A percentile compares a stretch with the other conserved stretches of the same genome.
Evolutionary conservation across 202 grass and related monocot genomes (phyloP).

Genomic region (Carex sylvatica): DNA sequence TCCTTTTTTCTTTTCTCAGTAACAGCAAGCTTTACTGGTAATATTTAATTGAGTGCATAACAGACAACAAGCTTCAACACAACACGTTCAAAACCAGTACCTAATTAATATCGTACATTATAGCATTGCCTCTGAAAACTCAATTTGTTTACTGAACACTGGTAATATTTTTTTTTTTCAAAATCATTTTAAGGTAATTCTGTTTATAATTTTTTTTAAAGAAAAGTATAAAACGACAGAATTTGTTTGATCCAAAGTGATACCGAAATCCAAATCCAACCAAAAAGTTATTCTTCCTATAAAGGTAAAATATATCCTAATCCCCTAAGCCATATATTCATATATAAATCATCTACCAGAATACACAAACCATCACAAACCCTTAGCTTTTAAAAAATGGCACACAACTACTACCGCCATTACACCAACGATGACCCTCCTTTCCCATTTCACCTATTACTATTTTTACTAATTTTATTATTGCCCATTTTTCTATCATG

Average conservation of each 20-base stretch:
- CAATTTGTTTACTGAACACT: not conserved
- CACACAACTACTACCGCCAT: constrained; percentile 22
- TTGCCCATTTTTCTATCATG: constrained; percentile 20
- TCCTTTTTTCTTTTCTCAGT: not conserved
- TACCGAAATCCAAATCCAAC: not conserved
- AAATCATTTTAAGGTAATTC: not conserved
- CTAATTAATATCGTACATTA: not conserved
- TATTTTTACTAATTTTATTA: constrained; percentile 29
- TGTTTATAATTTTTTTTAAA: not conserved
- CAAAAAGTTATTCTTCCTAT: constrained; percentile 23
- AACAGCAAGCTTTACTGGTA: not conserved
- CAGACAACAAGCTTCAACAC: not conserved
- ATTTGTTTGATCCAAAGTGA: not conserved
- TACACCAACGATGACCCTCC: not conserved
- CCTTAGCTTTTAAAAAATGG: not conserved
- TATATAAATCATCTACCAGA: constrained; percentile 6
- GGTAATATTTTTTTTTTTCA: not conserved
- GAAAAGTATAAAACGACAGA: not conserved
- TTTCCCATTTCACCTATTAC: constrained; percentile 18
- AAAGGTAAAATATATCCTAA: constrained; percentile 3
- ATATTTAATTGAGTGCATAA: not conserved
- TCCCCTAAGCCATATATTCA: not conserved
- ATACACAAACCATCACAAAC: not conserved
- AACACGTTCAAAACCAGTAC: not conserved
- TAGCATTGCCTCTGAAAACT: not conserved